phyloP scores from a whole-genome alignment of 768 basidiomycete genomes.

The Lactarius evosmus region DNA sequence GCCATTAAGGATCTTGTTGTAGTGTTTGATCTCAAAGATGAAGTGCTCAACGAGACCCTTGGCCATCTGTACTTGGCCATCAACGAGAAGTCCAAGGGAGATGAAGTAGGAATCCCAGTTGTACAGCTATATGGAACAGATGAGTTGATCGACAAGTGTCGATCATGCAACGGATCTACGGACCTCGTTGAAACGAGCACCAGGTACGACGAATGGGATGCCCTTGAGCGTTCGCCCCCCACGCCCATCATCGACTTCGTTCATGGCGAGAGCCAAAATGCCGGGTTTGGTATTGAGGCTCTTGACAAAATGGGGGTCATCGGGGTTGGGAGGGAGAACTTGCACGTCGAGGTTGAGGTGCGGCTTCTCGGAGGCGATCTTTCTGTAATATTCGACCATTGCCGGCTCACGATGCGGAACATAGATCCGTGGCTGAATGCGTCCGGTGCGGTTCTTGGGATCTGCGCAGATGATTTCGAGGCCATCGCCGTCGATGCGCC shows the following conservation, averaged over 20 bases:
- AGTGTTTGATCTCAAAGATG: conserved; percentile 98
- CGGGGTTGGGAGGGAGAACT: conserved; percentile 80
- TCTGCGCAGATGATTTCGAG: conserved; percentile 97
- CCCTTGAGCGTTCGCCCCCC: conserved; percentile 85
- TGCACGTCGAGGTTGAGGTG: conserved; percentile 93
- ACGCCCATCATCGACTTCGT: conserved; percentile 74
- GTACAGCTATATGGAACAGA: conserved; percentile 56
- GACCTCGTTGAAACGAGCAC: conserved; percentile 92
- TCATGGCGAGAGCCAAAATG: conserved; percentile 93
- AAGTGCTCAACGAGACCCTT: conserved; percentile 99
- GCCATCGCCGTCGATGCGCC: conserved; percentile 95
- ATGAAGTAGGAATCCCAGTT: conserved; percentile 98
- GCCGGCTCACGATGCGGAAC: conserved; percentile 90
- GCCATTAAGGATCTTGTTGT: conserved; percentile 95
- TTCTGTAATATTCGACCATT: conserved; percentile 94
- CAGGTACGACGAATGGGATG: conserved; percentile 96
- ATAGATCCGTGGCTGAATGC: conserved; percentile 89
- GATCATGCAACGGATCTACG: conserved; percentile 28
- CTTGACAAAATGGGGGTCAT: conserved; percentile 86
- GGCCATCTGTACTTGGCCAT: conserved; percentile 91
- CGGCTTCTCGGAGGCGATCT: conserved; percentile 87
- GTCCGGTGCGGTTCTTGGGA: conserved; percentile 93
- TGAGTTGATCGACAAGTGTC: not conserved
- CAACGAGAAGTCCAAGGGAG: conserved; percentile 87
- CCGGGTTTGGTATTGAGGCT: conserved; percentile 93